Evolutionary conservation across 345 rosid species (phyloP), one percentile per base, ranked within the genome.

Genomic region (Gossypium bickii): DNA sequence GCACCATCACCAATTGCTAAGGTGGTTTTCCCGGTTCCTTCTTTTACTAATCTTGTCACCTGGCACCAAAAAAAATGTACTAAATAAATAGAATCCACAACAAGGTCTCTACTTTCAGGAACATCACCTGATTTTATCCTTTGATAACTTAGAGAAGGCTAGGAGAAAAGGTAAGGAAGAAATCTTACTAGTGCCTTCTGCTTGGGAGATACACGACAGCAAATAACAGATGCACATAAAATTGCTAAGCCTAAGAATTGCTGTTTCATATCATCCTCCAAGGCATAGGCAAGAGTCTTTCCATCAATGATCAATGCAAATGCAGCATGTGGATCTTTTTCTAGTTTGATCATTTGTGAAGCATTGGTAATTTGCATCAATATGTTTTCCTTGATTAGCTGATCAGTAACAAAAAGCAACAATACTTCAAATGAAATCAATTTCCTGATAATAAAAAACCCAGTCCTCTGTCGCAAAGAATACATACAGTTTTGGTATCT

Each of bases 1-100:
- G 99, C 99, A 74, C 99, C 99, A 77, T 95, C 99, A 76, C 99
- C 99, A 71, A 95, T 86, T 12, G 97, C 99, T 77, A 95, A 75
- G 48, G 99, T 95, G 29, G 98, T 93, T 87, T 83, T 93, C 34
- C 96, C 88, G 1, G 97, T 93, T 68, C 99, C 98, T 74, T 90
- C 87, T 88, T 90, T 93, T 56, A 95, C 99, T 84, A 95, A 74
- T 76, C 99, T 86, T 7, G 95, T 90, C 48, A 95, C 97, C 98
- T 94, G 75, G 29, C 4, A 67, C 70, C 71, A 69, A 51, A 78
- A 58, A 34, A 62, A 75, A 68, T 9, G 24, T 29, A 22, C 3
- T 17, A 70, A 70, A 71, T 56, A 73, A 80, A 44, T n/a, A 55
- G 55, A 68, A 58, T 70, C 53, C 24, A 69, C 34, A 62, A 27